phyloP scores from a whole-genome alignment of 495 filamentous ascomycete genomes.

The Xylaria scruposa region DNA sequence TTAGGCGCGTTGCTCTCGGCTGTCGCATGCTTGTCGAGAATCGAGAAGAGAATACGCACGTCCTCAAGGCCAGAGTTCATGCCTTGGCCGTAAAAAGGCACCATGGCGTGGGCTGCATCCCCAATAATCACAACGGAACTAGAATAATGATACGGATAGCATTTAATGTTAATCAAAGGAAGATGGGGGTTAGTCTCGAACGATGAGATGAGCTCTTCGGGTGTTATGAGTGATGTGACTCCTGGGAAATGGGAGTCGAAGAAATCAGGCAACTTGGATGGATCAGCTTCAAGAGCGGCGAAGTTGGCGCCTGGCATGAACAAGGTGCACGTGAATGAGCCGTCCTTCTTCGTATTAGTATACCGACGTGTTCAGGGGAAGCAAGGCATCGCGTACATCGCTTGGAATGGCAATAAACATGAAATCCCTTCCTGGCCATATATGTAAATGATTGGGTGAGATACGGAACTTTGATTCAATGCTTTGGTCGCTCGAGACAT shows the following conservation, averaged over 20 bases:
- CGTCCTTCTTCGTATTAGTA: constrained; percentile 60
- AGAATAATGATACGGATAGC: constrained; percentile 80
- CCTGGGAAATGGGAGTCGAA: constrained; percentile 87
- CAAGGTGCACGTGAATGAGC: constrained; percentile 93
- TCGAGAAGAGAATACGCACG: constrained; percentile 77
- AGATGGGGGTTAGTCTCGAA: constrained; percentile 85
- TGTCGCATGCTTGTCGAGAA: constrained; percentile 66
- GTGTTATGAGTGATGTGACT: constrained; percentile 80
- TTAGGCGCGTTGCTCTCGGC: constrained; percentile 39
- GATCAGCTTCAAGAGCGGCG: constrained; percentile 62
- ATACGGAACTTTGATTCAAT: constrained; percentile 70
- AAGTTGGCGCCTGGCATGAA: constrained; percentile 76
- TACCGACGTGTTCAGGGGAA: not conserved
- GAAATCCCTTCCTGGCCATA: constrained; percentile 90
- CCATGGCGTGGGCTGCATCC: constrained; percentile 96
- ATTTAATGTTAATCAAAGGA: constrained; percentile 91
- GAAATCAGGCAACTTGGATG: constrained; percentile 65
- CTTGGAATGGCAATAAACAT: constrained; percentile 99
- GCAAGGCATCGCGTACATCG: constrained; percentile 49
- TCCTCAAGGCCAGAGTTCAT: constrained; percentile 90
- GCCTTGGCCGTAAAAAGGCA: constrained; percentile 92
- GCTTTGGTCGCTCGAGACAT: constrained; percentile 39
- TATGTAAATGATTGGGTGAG: constrained; percentile 91
- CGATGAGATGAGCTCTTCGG: constrained; percentile 68
- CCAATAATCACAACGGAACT: constrained; percentile 85